These are phyloP conservation scores for Dictyostelium firmibasis DNA, from an alignment of 78 protist species.

Conservation along the genomic window DNA sequence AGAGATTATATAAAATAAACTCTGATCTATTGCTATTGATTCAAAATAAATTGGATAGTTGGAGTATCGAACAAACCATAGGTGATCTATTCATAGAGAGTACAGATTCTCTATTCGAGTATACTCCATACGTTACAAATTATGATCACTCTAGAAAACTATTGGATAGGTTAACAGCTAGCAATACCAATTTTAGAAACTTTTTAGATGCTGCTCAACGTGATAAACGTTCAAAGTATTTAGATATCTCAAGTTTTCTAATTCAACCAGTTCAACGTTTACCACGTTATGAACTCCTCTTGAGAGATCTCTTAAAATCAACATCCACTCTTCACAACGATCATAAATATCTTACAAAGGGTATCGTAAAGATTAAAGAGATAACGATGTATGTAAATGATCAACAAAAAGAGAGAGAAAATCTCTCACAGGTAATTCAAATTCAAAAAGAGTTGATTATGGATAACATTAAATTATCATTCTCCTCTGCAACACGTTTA, in stretches of 20 bases:
- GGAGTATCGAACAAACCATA: constrained; percentile 2
- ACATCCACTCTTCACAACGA: not conserved
- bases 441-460: constrained; percentile 10
- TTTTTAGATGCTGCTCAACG: constrained; percentile 48
- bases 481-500: constrained; percentile 14
- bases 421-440: constrained; percentile 17
- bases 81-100: constrained; percentile 29
- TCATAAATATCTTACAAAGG: not conserved
- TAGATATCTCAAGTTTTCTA: constrained; percentile 22
- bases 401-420: constrained; percentile 46
- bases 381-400: constrained; percentile 40
- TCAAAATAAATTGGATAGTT: not conserved
- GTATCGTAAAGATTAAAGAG: constrained; percentile 9
- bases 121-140: constrained; percentile 28
- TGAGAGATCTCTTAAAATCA: not conserved
- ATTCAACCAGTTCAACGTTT: constrained; percentile 45
- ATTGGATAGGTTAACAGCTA: not conserved
- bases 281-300: constrained; percentile 28
- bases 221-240: constrained; percentile 34
- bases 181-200: constrained; percentile 5
- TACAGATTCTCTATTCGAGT: constrained; percentile 26
- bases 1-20: constrained; percentile 1
- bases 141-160: constrained; percentile 12
- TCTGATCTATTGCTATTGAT: not conserved
- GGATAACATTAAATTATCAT: not conserved